phyloP scores from a whole-genome alignment of 2,329 filamentous ascomycete species.

The Xylariaceae sp. region DNA sequence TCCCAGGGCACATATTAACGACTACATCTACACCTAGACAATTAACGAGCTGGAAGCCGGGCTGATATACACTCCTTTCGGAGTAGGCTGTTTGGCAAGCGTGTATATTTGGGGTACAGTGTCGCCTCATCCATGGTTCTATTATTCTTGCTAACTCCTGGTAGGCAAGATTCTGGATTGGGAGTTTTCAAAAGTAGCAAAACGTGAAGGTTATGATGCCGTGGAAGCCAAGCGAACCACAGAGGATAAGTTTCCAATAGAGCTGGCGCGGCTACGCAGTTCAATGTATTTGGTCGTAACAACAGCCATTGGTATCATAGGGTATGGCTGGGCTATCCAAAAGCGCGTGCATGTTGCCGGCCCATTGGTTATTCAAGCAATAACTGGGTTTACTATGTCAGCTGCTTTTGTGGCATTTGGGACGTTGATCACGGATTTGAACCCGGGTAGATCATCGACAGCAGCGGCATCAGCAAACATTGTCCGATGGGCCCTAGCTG shows the following conservation, averaged over 20 bases:
- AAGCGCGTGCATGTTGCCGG: conserved; percentile 9
- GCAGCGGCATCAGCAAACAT: conserved; percentile 23
- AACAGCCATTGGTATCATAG: conserved; percentile 5
- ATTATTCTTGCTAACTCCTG: not conserved
- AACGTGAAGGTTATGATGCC: not conserved
- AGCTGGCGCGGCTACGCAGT: conserved; percentile 12
- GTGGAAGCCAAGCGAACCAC: not conserved
- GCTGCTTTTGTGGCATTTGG: conserved; percentile 16
- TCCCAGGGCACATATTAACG: not conserved
- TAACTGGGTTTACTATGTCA: conserved; percentile 14
- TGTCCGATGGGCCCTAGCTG: conserved; percentile 20
- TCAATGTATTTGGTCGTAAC: conserved; percentile 6
- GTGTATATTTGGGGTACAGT: conserved; percentile 20
- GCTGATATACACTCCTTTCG: conserved; percentile 20
- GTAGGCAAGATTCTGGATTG: conserved; percentile 11
- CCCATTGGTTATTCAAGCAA: conserved; percentile 10
- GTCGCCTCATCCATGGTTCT: not conserved
- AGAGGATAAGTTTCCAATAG: conserved; percentile 12
- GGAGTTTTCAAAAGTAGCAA: conserved; percentile 10
- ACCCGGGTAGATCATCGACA: conserved; percentile 18
- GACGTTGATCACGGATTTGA: conserved; percentile 18
- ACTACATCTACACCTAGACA: no score
- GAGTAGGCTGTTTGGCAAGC: conserved; percentile 14
- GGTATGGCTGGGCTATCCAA: conserved; percentile 18
- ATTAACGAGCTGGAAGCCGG: conserved; percentile 19